Evolutionary conservation across 2,329 filamentous ascomycete genomes (phyloP).

Genomic region (Hypoxylon sp.): DNA sequence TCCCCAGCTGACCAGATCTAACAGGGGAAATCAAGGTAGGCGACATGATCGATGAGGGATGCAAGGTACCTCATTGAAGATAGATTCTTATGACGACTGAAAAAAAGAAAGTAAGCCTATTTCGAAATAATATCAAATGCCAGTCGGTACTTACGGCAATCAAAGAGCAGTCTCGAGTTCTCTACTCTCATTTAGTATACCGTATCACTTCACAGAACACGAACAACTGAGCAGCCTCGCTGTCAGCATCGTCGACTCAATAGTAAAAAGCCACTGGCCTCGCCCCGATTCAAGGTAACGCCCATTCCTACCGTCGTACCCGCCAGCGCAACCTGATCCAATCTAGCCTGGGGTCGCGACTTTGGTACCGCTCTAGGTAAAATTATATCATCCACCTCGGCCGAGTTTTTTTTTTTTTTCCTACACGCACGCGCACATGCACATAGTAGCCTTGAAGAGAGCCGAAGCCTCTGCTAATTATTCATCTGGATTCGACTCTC

Average conservation of each 20-base stretch:
- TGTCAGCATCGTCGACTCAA: conserved; percentile 8
- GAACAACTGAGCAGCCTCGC: conserved; percentile 7
- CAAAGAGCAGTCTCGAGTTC: background rate
- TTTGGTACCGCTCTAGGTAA: conserved; percentile 5
- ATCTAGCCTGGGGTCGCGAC: background rate
- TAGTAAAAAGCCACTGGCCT: conserved; percentile 4
- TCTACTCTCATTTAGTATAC: background rate
- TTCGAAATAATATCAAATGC: background rate
- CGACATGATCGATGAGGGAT: background rate
- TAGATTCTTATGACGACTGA: background rate
- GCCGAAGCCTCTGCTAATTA: conserved; percentile 4
- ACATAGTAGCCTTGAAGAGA: background rate
- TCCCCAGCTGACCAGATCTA: conserved; percentile 2
- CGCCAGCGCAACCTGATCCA: conserved; percentile 1
- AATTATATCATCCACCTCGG: conserved; percentile 14
- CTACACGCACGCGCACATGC: background rate
- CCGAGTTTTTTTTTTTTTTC: conserved; percentile 4
- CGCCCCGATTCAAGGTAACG: conserved; percentile 3
- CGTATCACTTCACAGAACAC: background rate
- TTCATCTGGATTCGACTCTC: conserved; percentile 1
- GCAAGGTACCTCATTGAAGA: background rate
- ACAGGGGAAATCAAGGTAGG: background rate
- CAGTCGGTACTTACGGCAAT: background rate
- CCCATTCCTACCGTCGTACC: conserved; percentile 7
- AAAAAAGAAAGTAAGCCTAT: background rate